Evolutionary conservation across 2,329 filamentous ascomycete species (phyloP).

Genomic region (Knufia petricola): DNA sequence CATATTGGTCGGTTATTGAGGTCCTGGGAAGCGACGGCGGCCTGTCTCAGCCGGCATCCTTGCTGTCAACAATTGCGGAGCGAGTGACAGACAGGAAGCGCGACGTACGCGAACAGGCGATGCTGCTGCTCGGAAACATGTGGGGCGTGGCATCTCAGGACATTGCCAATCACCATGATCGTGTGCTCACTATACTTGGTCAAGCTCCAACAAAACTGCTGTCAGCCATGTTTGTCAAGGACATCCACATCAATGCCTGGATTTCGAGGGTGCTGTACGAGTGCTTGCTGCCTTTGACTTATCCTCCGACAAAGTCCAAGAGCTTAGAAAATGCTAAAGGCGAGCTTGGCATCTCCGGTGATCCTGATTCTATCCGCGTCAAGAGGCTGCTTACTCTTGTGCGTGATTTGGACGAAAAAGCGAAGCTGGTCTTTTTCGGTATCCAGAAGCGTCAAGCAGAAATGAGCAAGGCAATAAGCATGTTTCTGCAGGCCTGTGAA

Average conservation of each 20-base stretch:
- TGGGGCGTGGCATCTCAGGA: slow-evolving; percentile 92
- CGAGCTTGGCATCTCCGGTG: slow-evolving; percentile 29
- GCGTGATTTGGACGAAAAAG: slow-evolving; percentile 63
- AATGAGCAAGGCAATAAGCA: slow-evolving; percentile 61
- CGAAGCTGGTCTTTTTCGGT: slow-evolving; percentile 80
- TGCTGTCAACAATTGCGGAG: slow-evolving; percentile 74
- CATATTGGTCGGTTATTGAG: slow-evolving; percentile 67
- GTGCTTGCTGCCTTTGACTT: slow-evolving; percentile 77
- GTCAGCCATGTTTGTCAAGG: slow-evolving; percentile 82
- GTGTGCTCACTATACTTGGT: slow-evolving; percentile 62
- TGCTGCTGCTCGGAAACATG: slow-evolving; percentile 71
- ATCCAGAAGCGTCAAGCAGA: slow-evolving; percentile 69
- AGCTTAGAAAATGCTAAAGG: slow-evolving; percentile 33
- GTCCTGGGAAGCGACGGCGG: slow-evolving; percentile 72
- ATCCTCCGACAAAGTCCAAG: slow-evolving; percentile 59
- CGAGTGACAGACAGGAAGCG: slow-evolving; percentile 79
- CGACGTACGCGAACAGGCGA: slow-evolving; percentile 73
- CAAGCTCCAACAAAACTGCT: slow-evolving; percentile 78
- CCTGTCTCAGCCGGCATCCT: slow-evolving; percentile 63
- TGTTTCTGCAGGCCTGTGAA: slow-evolving; percentile 78
- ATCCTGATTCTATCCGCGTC: slow-evolving; percentile 58
- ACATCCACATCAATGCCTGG: slow-evolving; percentile 71
- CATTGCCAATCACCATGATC: slow-evolving; percentile 71
- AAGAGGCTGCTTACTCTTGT: slow-evolving; percentile 77
- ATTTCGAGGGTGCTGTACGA: slow-evolving; percentile 81